A percentile compares a stretch with the other conserved stretches of the same genome.
Evolutionary conservation across 2,329 filamentous ascomycete genomes (phyloP).

Genomic region (Akanthomyces dipterigenus): DNA sequence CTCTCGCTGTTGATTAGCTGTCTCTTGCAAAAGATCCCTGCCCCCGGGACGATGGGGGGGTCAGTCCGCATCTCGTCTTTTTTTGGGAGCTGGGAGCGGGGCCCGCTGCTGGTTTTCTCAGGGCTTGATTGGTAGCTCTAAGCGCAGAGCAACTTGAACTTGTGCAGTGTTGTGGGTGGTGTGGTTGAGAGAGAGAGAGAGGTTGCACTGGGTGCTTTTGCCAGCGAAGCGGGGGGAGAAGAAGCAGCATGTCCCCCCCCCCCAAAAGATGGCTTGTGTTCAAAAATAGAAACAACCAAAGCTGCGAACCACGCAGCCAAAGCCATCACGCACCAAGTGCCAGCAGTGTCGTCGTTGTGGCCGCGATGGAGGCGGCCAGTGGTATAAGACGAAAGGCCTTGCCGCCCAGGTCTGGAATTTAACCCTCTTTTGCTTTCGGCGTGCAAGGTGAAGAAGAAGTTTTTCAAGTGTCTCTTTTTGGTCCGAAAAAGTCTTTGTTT

Average conservation of each 20-base stretch:
- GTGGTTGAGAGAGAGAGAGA: no score
- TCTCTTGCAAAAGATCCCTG: slow-evolving; percentile 1
- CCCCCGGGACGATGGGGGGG: neutral
- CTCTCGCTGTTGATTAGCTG: neutral
- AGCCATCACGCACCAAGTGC: neutral
- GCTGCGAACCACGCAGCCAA: neutral
- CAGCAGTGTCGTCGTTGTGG: slow-evolving; percentile 21
- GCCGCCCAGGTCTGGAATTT: slow-evolving; percentile 33
- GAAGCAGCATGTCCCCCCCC: no score
- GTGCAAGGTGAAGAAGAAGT: slow-evolving; percentile 34
- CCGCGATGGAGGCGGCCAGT: slow-evolving; percentile 37
- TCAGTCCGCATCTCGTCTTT: neutral
- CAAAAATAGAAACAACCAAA: slow-evolving; percentile 32
- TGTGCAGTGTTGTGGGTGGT: neutral
- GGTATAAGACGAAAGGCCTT: slow-evolving; percentile 53
- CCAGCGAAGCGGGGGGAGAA: neutral
- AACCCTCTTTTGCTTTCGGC: slow-evolving; percentile 31
- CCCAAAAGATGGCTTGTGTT: slow-evolving; percentile 13
- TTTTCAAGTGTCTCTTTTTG: slow-evolving; percentile 43
- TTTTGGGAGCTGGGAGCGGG: slow-evolving; percentile 1
- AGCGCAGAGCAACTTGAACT: slow-evolving; percentile 2
- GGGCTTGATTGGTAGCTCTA: slow-evolving; percentile 3
- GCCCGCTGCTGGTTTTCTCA: neutral
- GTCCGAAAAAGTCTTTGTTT: slow-evolving; percentile 21
- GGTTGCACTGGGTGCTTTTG: neutral